A percentile compares a stretch with the other conserved stretches of the same genome.
These are phyloP conservation scores for Ensete ventricosum DNA, from an alignment of 176 grass and related monocot species.

Conservation along the genomic window DNA sequence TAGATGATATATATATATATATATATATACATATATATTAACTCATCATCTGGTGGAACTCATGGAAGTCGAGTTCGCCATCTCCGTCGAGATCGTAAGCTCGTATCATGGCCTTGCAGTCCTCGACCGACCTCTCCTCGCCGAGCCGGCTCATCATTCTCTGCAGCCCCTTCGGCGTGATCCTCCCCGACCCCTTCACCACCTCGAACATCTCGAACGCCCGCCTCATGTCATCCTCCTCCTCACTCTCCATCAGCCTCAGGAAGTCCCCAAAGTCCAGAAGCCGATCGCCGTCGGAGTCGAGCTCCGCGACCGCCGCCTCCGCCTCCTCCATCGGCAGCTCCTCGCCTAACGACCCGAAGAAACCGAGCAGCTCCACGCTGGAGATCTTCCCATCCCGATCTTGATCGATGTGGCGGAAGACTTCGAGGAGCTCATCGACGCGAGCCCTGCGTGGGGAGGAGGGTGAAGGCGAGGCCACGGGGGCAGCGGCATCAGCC, in stretches of 20 bases:
- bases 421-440: constrained; percentile 53
- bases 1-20: too few species aligned
- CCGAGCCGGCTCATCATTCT: constrained; percentile 69
- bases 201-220: constrained; percentile 92
- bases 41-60: constrained; percentile 92
- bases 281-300: constrained; percentile 16
- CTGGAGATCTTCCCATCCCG: constrained; percentile 71
- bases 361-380: constrained; percentile 57
- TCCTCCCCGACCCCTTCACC: constrained; percentile 63
- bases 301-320: constrained; percentile 20
- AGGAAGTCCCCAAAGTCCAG: constrained; percentile 78
- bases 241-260: constrained; percentile 50
- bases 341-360: constrained; percentile 68
- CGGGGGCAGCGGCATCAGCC: constrained; percentile 1
- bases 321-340: constrained; percentile 26
- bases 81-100: constrained; percentile 84
- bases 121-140: constrained; percentile 56
- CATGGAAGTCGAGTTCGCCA: constrained; percentile 79
- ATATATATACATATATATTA: constrained; percentile 4
- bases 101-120: constrained; percentile 84
- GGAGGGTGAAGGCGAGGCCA: constrained; percentile 20
- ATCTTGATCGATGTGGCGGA: constrained; percentile 76
- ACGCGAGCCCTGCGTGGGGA: constrained; percentile 15
- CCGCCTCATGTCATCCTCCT: constrained; percentile 61
- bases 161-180: constrained; percentile 65